A percentile compares a stretch with the other conserved stretches of the same genome.
phyloP scores from a whole-genome alignment of 202 grass and related monocot genomes.

The Schoenoplectus triqueter region DNA sequence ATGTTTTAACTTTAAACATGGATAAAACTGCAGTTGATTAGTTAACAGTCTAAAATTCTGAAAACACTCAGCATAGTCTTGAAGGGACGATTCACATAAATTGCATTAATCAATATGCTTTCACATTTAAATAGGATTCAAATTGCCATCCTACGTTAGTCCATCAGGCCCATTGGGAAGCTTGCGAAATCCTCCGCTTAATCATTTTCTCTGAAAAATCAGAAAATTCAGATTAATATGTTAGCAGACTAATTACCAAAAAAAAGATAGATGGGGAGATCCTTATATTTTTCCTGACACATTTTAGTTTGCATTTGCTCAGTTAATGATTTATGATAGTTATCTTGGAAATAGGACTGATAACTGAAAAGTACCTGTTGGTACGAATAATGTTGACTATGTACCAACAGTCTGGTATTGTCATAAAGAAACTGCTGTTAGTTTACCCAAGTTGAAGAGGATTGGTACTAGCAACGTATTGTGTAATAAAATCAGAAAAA shows the following conservation, averaged over 20 bases:
- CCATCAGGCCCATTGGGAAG: neutral
- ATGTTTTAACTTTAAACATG: neutral
- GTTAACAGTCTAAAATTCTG: neutral
- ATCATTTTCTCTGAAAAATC: slow-evolving; percentile 25
- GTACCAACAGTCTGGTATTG: neutral
- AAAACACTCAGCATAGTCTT: neutral
- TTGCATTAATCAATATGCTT: neutral
- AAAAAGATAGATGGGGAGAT: neutral
- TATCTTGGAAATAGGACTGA: neutral
- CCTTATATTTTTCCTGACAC: neutral
- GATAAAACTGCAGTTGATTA: slow-evolving; percentile 4
- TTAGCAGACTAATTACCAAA: neutral
- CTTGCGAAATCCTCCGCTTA: slow-evolving; percentile 12
- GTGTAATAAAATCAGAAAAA: neutral
- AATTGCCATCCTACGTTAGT: neutral
- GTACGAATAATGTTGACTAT: neutral
- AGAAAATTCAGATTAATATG: neutral
- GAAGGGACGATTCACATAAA: slow-evolving; percentile 1
- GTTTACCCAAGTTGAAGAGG: neutral
- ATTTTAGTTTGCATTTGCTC: neutral
- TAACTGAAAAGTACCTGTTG: neutral
- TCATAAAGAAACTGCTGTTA: neutral
- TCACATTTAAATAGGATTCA: neutral
- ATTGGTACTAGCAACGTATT: neutral
- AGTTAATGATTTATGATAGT: neutral